Base-by-base conservation (phyloP, 2,329 filamentous ascomycete species). In the Calcarisporium arbuscula region DNA sequence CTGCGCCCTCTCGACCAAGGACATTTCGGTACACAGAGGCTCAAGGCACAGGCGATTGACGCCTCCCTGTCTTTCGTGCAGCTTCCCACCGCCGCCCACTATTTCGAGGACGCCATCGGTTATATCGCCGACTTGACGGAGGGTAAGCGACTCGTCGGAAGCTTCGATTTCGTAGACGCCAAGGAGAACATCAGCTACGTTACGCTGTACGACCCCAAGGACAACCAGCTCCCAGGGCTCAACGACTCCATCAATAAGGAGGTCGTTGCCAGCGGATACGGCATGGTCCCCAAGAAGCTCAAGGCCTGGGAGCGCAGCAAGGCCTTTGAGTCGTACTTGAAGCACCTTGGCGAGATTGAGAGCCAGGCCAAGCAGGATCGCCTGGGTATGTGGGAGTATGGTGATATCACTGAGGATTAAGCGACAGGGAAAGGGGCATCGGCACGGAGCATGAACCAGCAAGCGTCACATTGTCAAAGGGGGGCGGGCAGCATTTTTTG, bases 331-430 rank as follows among this genome's bases (percentile, higher is more conserved):
- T 73, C 84, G 21, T 77, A 88, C 28, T 63, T 95, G 43, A 75
- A 78, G 58, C 75, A 76, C 48, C 65, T 95, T 42, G 80, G 76
- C 53, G 74, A 82, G 58, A 75, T 82, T 33, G 82, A 94, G 68
- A 70, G 73, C 22, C 71, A 82, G 58, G 90, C 90, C 5, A 95
- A 94, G 74, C 68, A 75, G 36, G 79, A 80, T 38, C 77, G 88
- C 43, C 70, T 79, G 46, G 92, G 92, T 28, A 92, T 95, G 75
- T 98, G 90, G 89, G 92, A 98, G 73, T 98, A 96, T 62, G 92
- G 92, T 48, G 92, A 96, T 59, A 72, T 95, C 54, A 94, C 87
- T 11, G 89, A 95, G 67, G 87, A 94, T 54, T 88, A 78, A 58
- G 33, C n/a, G 22, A 11, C 12, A 15, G 19, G 26, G 7, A n/a